Base-by-base conservation (phyloP, 2,329 filamentous ascomycete species). In the Fusarium avenaceum region DNA sequence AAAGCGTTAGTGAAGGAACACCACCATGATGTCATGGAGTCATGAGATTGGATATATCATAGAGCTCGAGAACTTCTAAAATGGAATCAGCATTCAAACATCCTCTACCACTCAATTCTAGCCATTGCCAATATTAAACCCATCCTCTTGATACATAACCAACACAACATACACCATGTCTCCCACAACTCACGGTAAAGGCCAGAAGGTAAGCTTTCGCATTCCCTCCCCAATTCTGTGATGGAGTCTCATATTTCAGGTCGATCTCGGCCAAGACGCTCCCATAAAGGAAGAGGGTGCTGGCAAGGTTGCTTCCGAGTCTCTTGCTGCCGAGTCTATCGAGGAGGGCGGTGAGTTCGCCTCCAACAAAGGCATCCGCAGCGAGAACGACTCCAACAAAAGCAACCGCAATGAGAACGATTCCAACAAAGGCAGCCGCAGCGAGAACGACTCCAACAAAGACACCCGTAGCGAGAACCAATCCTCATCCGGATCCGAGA, bases 241-340 rank as follows among this genome's bases (percentile, higher is more conserved):
- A 24, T 44, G 14, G 15, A 54, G n/a, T 49, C 58, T 70, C 48
- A 46, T 8, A 43, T 43, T 30, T 8, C 52, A 88, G 82, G 85
- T 87, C 63, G 79, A 78, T 19, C 78, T 78, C 44, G 81, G 83
- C 56, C 66, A 77, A 61, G 78, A 85, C 46, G 82, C 86, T 44
- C 85, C 87, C 28, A 57, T 74, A 1, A 85, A 83, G 60, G 76
- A 81, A 17, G 92, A 96, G 77, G 81, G 84, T 15, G 81, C 90
- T 7, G 93, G 93, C 52, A 73, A 83, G 26, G 84, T 95, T 2
- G 80, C 85, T 44, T 81, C 85, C 15, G 91, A 91, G 78, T 95
- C 92, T 8, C 88, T 96, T 7, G 93, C 93, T 13, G 90, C 88
- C 60, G 90, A 95, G 74, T 96, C 92, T 0, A 79, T 88, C 61